These are phyloP conservation scores for Aspergillus felis DNA, from an alignment of 2,329 filamentous ascomycete genomes.

Conservation along the genomic window DNA sequence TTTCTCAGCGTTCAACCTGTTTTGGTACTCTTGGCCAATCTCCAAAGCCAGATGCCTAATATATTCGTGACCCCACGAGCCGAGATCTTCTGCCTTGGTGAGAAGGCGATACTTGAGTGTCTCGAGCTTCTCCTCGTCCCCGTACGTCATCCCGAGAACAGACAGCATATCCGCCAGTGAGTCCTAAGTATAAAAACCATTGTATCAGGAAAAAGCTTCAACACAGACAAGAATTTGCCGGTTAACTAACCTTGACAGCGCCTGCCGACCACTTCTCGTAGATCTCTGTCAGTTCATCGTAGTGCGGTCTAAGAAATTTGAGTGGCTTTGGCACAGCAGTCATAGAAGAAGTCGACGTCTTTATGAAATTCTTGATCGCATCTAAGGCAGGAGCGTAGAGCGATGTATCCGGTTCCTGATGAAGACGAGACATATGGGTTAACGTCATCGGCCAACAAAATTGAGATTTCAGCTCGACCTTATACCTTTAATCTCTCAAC, in stretches of 20 bases:
- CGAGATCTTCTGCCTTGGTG: slow-evolving; percentile 85
- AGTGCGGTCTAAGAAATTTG: slow-evolving; percentile 96
- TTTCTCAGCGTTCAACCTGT: slow-evolving; percentile 80
- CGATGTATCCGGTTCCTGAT: slow-evolving; percentile 74
- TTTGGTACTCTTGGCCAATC: slow-evolving; percentile 90
- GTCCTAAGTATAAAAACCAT: slow-evolving; percentile 39
- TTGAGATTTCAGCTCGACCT: slow-evolving; percentile 7
- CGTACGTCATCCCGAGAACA: slow-evolving; percentile 98
- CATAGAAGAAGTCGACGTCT: slow-evolving; percentile 99
- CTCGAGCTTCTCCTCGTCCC: slow-evolving; percentile 91
- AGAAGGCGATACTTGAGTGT: slow-evolving; percentile 93
- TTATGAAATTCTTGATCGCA: slow-evolving; percentile 97
- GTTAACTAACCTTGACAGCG: slow-evolving; percentile 68
- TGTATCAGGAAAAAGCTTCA: slow-evolving; percentile 11
- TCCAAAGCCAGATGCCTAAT: slow-evolving; percentile 92
- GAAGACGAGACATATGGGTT: slow-evolving; percentile 13
- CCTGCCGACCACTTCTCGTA: slow-evolving; percentile 87
- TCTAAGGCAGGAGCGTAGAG: slow-evolving; percentile 92
- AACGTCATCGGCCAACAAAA: slow-evolving; percentile 22
- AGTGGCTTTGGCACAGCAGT: slow-evolving; percentile 97
- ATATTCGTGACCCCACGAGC: slow-evolving; percentile 98
- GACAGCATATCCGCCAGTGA: slow-evolving; percentile 92
- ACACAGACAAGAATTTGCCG: background rate
- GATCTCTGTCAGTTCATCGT: slow-evolving; percentile 78
- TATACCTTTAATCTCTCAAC: slow-evolving; percentile 86